Base-by-base conservation (phyloP, 371 early-diverging fungal species). In the Lichtheimia ramosa region DNA sequence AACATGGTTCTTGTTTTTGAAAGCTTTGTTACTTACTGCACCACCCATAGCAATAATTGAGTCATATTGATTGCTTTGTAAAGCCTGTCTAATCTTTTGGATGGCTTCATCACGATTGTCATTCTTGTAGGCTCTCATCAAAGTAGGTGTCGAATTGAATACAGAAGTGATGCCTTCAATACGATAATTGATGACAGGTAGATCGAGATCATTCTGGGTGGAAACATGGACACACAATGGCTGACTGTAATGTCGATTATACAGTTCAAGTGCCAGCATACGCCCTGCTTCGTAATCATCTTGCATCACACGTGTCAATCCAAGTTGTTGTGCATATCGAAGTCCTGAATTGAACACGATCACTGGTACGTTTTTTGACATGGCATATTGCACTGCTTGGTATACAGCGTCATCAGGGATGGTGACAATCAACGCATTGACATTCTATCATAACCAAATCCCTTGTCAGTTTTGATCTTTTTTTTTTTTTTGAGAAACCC, bases 271-370 rank as follows among this genome's bases (percentile, higher is more conserved):
- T n/a, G n/a, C 79, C 12, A 82, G 52, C 43, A 70, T 46, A 18
- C 66, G 54, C 2, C 79, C 77, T 1, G 75, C 73, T 18, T 66
- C 59, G 1, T 60, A 43, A 51, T 82, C 73, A 42, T 77, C 66
- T 61, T 82, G 82, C n/a, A 82, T 48, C 15, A 82, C 79, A 2
- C 79, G 46, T n/a, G 75, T 61, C 1, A 77, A 43, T 14, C 74
- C 72, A 1, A 75, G 56, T 28, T 64, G 59, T 21, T 41, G 53
- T 1, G 82, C 82, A 34, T 68, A 74, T 34, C 75, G 66, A 10
- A 65, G 55, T 1, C 82, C 82, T 0, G 70, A 58, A 57, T 82
- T 82, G 48, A 70, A 69, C 16, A 82, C 79, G 10, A 82, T 72
- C n/a, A 82, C 65, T 40, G 82, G 82, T 23, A 79, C 41, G 2